Base-by-base conservation (phyloP, 805 yeast genomes). In the Ogataea nitratoaversa region DNA sequence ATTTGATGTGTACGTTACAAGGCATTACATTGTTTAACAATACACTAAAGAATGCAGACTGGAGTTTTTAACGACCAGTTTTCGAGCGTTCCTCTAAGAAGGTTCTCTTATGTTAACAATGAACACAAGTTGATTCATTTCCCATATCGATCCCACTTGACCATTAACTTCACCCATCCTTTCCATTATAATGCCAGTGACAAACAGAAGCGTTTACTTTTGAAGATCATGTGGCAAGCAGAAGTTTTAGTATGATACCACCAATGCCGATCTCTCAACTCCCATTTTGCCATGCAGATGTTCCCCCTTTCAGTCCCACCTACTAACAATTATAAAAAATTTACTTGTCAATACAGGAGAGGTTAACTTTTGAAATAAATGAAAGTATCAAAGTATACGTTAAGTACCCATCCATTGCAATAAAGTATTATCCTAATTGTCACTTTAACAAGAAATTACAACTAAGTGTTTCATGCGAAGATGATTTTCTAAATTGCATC, bases 341-440 rank as follows among this genome's bases (percentile, higher is more conserved):
- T n/a, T n/a, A n/a, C n/a, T n/a, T n/a, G n/a, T n/a, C 11, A 4
- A n/a, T 31, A n/a, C 18, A 50, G 56, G 57, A 55, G 40, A 38
- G 54, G 16, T 32, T 55, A 14, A 34, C 50, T 3, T 54, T 54
- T 39, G 52, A 46, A 17, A 35, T 45, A 1, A 40, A 42, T 19
- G 49, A 51, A 27, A 22, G 19, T 20, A 42, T 49, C 18, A 55
- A 52, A 30, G 53, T 49, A 1, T 55, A 54, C 32, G 34, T 41
- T 6, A 54, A 48, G 30, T 55, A 31, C 31, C 60, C 60, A 3
- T 49, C 54, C 8, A 34, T 55, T 18, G 59, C 59, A 2, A 17
- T 55, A 18, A 55, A 54, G 22, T 51, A 53, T 35, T 50, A 51
- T 30, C 43, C 47, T 2, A 41, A 34, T 14, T 24, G 40, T 4